phyloP scores from a whole-genome alignment of 75 land plant species.

The Cunninghamia lanceolata region DNA sequence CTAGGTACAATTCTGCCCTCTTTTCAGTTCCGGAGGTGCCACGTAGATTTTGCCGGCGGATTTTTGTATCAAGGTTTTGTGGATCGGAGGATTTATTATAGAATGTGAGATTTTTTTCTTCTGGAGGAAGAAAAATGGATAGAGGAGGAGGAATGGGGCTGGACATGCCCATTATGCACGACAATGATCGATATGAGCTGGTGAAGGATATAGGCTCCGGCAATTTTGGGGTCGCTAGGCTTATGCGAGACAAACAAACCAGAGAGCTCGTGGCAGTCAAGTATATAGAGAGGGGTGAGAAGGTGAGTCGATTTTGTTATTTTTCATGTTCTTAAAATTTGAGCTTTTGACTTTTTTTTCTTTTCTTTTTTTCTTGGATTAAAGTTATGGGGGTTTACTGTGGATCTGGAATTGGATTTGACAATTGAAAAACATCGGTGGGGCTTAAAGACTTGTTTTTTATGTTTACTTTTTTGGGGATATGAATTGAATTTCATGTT shows the following conservation, averaged over 20 bases:
- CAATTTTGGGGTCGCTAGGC: conserved; percentile 45
- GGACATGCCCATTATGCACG: conserved; percentile 46
- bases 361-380: not conserved
- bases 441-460: not conserved
- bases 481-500: not conserved
- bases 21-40: conserved; percentile 3
- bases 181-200: conserved; percentile 46
- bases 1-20: not conserved
- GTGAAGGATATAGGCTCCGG: conserved; percentile 49
- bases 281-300: conserved; percentile 48
- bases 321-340: not conserved
- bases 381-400: not conserved
- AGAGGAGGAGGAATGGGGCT: conserved; percentile 7
- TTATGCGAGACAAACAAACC: conserved; percentile 44
- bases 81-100: not conserved
- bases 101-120: not conserved
- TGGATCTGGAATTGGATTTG: not conserved
- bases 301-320: conserved; percentile 18
- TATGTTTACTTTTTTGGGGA: not conserved
- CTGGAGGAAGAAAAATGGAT: too few relatives aligned
- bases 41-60: not conserved
- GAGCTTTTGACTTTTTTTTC: not conserved
- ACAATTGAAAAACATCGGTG: not conserved
- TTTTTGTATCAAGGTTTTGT: not conserved
- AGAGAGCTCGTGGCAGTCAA: conserved; percentile 48